Evolutionary conservation across 345 rosid species (phyloP).

Genomic region (Hypericum perforatum): DNA sequence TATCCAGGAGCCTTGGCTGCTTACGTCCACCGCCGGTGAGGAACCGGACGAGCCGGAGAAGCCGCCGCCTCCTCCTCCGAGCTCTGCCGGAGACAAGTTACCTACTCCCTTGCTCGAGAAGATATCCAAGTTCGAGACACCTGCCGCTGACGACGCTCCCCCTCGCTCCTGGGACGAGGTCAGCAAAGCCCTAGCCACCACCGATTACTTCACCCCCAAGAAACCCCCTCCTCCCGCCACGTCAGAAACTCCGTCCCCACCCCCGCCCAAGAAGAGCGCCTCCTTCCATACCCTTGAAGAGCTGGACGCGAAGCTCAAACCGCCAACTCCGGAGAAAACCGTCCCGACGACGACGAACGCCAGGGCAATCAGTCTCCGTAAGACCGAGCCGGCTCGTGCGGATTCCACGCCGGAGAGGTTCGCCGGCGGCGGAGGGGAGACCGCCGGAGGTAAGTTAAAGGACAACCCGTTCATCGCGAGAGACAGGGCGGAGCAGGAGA

Average conservation of each 20-base stretch:
- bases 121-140: slow-evolving; percentile 34
- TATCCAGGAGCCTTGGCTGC: slow-evolving; percentile 78
- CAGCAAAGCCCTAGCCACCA: slow-evolving; percentile 46
- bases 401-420: slow-evolving; percentile 2
- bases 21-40: slow-evolving; percentile 12
- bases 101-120: slow-evolving; percentile 46
- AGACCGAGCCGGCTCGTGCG: slow-evolving; percentile 19
- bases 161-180: slow-evolving; percentile 94
- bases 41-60: slow-evolving; percentile 16
- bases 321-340: slow-evolving; percentile 16
- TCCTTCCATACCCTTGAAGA: slow-evolving; percentile 86
- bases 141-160: slow-evolving; percentile 15
- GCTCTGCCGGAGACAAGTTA: slow-evolving; percentile 20
- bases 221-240: not conserved
- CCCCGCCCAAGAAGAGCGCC: slow-evolving; percentile 22
- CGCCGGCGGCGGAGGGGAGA: slow-evolving; percentile 14
- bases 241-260: not conserved
- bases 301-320: slow-evolving; percentile 40
- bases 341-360: no score
- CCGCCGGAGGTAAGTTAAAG: slow-evolving; percentile 31
- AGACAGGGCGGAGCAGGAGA: slow-evolving; percentile 59
- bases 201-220: not conserved
- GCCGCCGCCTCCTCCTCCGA: no score
- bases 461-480: slow-evolving; percentile 54
- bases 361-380: slow-evolving; percentile 17